These are phyloP conservation scores for Lentinula aciculospora DNA, from an alignment of 768 basidiomycete genomes.

Conservation along the genomic window DNA sequence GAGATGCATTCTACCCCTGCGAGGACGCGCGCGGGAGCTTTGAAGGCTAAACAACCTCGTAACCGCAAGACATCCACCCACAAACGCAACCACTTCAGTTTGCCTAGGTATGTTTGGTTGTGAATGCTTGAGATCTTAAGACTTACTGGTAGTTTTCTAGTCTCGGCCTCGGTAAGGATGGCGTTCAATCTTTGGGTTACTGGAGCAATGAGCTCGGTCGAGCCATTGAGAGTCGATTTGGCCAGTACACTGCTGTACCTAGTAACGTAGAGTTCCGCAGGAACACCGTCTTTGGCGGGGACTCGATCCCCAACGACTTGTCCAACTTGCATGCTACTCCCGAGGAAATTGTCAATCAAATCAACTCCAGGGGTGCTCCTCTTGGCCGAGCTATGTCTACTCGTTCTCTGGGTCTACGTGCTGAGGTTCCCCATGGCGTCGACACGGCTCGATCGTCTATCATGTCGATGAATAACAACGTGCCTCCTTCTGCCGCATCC, in stretches of 20 bases:
- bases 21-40: conserved; percentile 21
- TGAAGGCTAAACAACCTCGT: conserved; percentile 14
- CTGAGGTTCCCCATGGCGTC: conserved; percentile 43
- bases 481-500: conserved; percentile 51
- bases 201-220: conserved; percentile 53
- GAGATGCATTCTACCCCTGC: conserved; percentile 62
- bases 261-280: conserved; percentile 37
- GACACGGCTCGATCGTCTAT: conserved; percentile 50
- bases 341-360: conserved; percentile 31
- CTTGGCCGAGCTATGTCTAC: conserved; percentile 34
- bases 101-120: conserved; percentile 49
- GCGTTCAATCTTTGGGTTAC: conserved; percentile 39
- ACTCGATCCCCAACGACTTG: conserved; percentile 27
- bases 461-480: conserved; percentile 27
- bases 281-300: conserved; percentile 44
- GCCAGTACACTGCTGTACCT: conserved; percentile 32
- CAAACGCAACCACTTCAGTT: conserved; percentile 59
- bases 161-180: conserved; percentile 57
- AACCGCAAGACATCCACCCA: conserved; percentile 45
- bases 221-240: conserved; percentile 38
- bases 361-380: conserved; percentile 13
- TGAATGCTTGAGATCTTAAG: background rate
- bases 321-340: conserved; percentile 30
- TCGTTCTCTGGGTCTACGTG: conserved; percentile 40
- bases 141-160: conserved; percentile 27